Base-by-base conservation (phyloP, 768 basidiomycete genomes). In the Russula vinacea region DNA sequence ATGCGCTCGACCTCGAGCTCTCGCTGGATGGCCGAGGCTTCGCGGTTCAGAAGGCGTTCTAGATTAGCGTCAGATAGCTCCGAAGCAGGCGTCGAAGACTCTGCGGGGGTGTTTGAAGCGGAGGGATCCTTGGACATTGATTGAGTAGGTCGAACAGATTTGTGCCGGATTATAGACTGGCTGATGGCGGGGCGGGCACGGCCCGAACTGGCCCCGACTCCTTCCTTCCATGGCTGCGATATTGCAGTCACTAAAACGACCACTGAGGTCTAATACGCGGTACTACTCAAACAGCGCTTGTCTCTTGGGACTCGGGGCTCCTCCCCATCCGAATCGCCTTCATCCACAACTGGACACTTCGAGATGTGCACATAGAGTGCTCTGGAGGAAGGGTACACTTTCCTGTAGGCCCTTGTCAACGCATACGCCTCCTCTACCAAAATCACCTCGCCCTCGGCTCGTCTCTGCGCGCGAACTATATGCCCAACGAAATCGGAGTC, bases 1-100 rank as follows among this genome's bases (percentile, higher is more conserved):
- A 99, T 93, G 29, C 97, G 86, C 62, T 96, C 92, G 14, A 94
- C 90, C 73, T 94, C 92, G 29, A 92, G 77, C 75, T 94, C 92
- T 33, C 92, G 83, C 70, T 92, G 89, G 73, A 94, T 89, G 5
- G 90, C 91, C 16, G 87, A 87, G 0, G 91, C 90, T 71, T 94
- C 91, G 60, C 89, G 79, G 57, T 80, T 88, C 51, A 94, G 80
- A 6, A 94, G 77, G 73, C 86, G 89, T 61, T 94, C 92, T n/a
- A 94, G 75, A 50, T 93, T 92, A 2, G 75, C 74, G 52, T 84
- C 84, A 35, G 73, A 71, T 24, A 74, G 35, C 66, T 26, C 68
- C 66, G 62, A 5, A 47, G 71, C 47, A 29, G 66, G 56, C 1
- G 60, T 62, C 26, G 65, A 62, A 13, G 66, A 50, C 26, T 57